A percentile compares a stretch with the other conserved stretches of the same genome.
Conservation (phyloP, 192 early-diverging fungal genomes). For the Rhizophagus prolifer region DNA sequence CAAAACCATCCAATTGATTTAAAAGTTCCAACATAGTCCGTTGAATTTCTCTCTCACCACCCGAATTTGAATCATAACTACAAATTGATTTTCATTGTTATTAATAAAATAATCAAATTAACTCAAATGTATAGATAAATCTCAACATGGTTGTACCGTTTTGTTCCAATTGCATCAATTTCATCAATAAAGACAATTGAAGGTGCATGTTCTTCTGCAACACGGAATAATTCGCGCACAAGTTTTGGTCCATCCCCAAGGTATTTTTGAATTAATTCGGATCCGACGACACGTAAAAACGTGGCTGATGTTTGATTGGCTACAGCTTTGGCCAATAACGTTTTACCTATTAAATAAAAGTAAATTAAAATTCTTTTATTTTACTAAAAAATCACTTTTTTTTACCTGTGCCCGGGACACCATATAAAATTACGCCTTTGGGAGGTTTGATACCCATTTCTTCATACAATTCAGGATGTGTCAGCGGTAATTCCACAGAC, state of each 20-base stretch:
- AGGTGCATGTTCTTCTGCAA: slow-evolving; percentile 94
- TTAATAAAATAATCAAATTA: not conserved
- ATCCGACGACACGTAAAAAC: slow-evolving; percentile 96
- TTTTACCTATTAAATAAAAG: slow-evolving; percentile 56
- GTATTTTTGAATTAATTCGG: slow-evolving; percentile 98
- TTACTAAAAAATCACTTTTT: not conserved
- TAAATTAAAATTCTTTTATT: not conserved
- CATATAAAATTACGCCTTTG: slow-evolving; percentile 96
- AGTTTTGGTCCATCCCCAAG: slow-evolving; percentile 98
- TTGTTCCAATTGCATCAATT: slow-evolving; percentile 97
- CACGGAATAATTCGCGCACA: slow-evolving; percentile 95
- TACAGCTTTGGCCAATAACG: slow-evolving; percentile 95
- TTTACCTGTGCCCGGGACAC: slow-evolving; percentile 80
- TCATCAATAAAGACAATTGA: slow-evolving; percentile 99
- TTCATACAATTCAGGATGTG: slow-evolving; percentile 95
- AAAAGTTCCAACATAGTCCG: slow-evolving; percentile 96
- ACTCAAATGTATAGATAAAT: not conserved
- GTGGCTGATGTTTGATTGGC: slow-evolving; percentile 98
- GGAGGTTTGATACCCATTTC: slow-evolving; percentile 99
- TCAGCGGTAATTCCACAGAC: slow-evolving; percentile 95
- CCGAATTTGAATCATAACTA: slow-evolving; percentile 91
- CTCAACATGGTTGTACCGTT: slow-evolving; percentile 52
- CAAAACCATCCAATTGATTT: slow-evolving; percentile 98
- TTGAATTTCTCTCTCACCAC: slow-evolving; percentile 96
- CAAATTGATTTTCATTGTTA: slow-evolving; percentile 4